Evolutionary conservation across 345 rosid species (phyloP), one percentile per base, ranked within the genome.

Genomic region (Acer saccharum): DNA sequence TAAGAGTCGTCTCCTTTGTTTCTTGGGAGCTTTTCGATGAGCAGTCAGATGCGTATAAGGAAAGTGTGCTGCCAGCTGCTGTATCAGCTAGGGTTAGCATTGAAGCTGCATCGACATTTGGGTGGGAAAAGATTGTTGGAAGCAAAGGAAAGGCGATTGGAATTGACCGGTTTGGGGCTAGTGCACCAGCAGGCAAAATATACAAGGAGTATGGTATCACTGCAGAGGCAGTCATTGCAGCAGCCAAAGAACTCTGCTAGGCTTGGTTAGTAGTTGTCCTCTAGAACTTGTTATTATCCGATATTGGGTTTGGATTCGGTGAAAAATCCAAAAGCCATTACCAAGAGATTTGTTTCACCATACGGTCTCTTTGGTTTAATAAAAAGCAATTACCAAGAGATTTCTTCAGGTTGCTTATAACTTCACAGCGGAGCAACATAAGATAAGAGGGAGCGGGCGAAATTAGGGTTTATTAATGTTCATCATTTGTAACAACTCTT

Each of bases 71-170:
- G 78, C 98, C 98, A 14, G 80, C 87, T 50, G 79, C 87, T 44
- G 97, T 93, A 52, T 68, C 93, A 5, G 96, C 95, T 35, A 91
- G 98, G 75, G 98, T 95, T 16, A 95, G 98, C 84, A 90, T 95
- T 12, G 98, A 95, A 81, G 99, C 98, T 17, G 98, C 90, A 76
- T 80, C 97, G 10, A 93, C 98, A 67, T 95, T 93, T 65, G 99
- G 99, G 71, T 93, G 98, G 98, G 82, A 71, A 67, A 95, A 89
- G 87, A 85, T 93, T 50, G 83, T 93, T 7, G 95, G 98, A 83
- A 35, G 76, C 70, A 86, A 86, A 86, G 99, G 99, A 63, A 95
- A 91, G 78, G 89, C 95, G 1, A 90, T 95, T 8, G 98, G 98
- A 18, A 85, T 93, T 6, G 94, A 95, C 81, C 77, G 83, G 6